These are phyloP conservation scores for Osmanthus fragrans DNA, from an alignment of 257 asterid species.

Conservation along the genomic window DNA sequence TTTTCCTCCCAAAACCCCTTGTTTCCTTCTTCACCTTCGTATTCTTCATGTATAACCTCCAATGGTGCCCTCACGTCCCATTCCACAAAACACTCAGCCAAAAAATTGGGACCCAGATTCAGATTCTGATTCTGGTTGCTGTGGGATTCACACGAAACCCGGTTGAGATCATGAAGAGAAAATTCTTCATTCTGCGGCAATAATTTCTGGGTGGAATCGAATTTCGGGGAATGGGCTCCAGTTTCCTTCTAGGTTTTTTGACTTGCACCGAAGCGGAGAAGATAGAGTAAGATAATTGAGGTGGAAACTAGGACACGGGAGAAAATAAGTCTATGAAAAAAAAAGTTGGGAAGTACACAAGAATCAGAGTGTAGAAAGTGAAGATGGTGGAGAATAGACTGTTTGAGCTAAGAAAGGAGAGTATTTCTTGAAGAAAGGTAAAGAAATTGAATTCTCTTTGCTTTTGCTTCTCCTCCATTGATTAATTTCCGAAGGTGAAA, in stretches of 20 bases:
- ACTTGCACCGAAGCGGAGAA: slow-evolving; percentile 64
- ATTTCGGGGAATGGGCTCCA: too few species aligned
- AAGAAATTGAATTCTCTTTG: neutral
- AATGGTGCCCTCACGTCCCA: too few species aligned
- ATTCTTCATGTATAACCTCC: slow-evolving; percentile 80
- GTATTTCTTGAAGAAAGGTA: too few species aligned
- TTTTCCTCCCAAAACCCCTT: slow-evolving; percentile 34
- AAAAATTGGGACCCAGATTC: too few species aligned
- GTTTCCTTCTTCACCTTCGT: slow-evolving; percentile 59
- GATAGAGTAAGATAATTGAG: slow-evolving; percentile 51
- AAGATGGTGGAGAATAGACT: slow-evolving; percentile 54
- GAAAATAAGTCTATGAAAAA: slow-evolving; percentile 32
- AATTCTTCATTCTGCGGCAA: too few species aligned
- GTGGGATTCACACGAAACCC: too few species aligned
- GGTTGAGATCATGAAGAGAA: too few species aligned
- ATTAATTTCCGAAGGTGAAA: slow-evolving; percentile 2
- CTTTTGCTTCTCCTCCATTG: slow-evolving; percentile 3
- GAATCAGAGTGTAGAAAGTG: slow-evolving; percentile 51
- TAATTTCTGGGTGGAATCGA: too few species aligned
- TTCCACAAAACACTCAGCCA: slow-evolving; percentile 41
- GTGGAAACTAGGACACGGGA: slow-evolving; percentile 64
- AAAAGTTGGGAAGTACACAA: slow-evolving; percentile 57
- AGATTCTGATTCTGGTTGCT: too few species aligned
- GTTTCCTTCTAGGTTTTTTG: too few species aligned
- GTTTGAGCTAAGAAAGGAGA: slow-evolving; percentile 18